These are phyloP conservation scores for Rhodotorula sp. DNA, from an alignment of 1,284 basidiomycete species.

Conservation along the genomic window DNA sequence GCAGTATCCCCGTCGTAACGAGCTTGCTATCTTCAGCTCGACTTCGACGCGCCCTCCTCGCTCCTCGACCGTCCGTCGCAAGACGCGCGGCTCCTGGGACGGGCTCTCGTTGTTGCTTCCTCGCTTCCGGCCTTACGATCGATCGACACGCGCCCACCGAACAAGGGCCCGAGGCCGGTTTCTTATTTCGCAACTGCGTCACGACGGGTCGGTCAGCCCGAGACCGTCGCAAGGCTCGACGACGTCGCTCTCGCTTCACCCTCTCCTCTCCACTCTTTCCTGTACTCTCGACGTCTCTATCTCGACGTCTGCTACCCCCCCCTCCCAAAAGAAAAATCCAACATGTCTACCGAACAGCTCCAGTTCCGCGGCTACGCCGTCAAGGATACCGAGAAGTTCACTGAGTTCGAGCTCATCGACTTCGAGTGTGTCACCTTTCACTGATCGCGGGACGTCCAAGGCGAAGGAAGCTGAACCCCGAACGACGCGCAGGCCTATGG, in stretches of 20 bases:
- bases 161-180: not conserved
- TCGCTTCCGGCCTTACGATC: too few species aligned
- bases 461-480: not conserved
- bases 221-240: too few species aligned
- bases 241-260: not conserved
- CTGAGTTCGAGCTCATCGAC: slow-evolving; percentile 14
- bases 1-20: too few species aligned
- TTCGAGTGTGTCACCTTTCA: slow-evolving; percentile 1
- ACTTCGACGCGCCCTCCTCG: too few species aligned
- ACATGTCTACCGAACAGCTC: slow-evolving; percentile 13
- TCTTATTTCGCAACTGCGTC: too few species aligned
- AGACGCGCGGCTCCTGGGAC: too few species aligned
- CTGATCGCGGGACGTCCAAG: not conserved
- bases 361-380: slow-evolving; percentile 40
- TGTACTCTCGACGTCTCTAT: not conserved
- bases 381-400: slow-evolving; percentile 37
- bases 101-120: too few species aligned
- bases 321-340: too few species aligned
- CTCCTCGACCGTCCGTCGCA: too few species aligned
- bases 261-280: not conserved
- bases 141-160: not conserved
- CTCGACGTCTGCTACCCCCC: not conserved
- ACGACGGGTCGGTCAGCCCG: not conserved
- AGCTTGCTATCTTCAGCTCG: too few species aligned
- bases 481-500: slow-evolving; percentile 35